phyloP scores from a whole-genome alignment of 768 basidiomycete species.

The Stropharia rugosoannulata region DNA sequence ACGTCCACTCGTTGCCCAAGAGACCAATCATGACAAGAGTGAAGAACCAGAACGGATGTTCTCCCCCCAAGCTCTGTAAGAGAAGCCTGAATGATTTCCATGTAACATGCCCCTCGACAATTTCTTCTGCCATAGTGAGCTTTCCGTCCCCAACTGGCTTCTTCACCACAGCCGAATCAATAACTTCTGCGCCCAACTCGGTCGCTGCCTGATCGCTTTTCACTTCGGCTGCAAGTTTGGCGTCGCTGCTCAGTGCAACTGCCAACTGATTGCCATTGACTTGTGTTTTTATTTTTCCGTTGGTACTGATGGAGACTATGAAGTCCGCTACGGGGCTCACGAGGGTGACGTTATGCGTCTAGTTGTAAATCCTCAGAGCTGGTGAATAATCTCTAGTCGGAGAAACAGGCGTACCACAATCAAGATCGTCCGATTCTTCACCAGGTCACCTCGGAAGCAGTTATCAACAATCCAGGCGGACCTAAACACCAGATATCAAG shows the following conservation, averaged over 20 bases:
- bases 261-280: slow-evolving; percentile 43
- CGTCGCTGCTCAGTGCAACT: slow-evolving; percentile 27
- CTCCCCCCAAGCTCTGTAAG: slow-evolving; percentile 33
- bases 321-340: slow-evolving; percentile 50
- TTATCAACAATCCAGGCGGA: slow-evolving; percentile 75
- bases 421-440: slow-evolving; percentile 74
- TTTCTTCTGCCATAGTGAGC: slow-evolving; percentile 60
- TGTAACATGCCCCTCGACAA: slow-evolving; percentile 33
- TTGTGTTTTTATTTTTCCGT: slow-evolving; percentile 49
- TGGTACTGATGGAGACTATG: slow-evolving; percentile 49
- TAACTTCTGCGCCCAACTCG: slow-evolving; percentile 13
- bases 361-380: background rate
- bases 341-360: slow-evolving; percentile 50
- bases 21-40: slow-evolving; percentile 20
- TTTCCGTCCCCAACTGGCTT: slow-evolving; percentile 42
- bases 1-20: slow-evolving; percentile 23
- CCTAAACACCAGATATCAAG: slow-evolving; percentile 23
- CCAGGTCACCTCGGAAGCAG: slow-evolving; percentile 73
- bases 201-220: slow-evolving; percentile 22
- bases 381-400: slow-evolving; percentile 65
- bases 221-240: slow-evolving; percentile 39
- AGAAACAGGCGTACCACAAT: slow-evolving; percentile 43
- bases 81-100: slow-evolving; percentile 33
- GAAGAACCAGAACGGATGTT: slow-evolving; percentile 32
- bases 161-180: slow-evolving; percentile 11